These are phyloP conservation scores for Epicoccum sorghinum DNA, from an alignment of 2,329 filamentous ascomycete genomes.

Conservation along the genomic window DNA sequence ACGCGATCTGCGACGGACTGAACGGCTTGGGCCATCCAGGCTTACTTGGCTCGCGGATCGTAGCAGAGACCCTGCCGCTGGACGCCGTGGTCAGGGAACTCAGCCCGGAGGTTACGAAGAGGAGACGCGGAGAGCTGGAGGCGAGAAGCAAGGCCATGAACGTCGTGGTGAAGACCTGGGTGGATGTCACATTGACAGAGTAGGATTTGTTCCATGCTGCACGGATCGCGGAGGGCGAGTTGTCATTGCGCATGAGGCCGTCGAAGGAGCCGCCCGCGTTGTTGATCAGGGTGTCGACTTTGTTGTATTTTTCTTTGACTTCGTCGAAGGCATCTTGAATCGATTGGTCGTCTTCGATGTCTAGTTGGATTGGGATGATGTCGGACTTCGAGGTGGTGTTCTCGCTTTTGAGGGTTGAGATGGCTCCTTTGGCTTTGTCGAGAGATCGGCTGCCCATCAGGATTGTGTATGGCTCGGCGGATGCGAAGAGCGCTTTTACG, in stretches of 20 bases:
- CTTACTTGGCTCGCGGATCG: slow-evolving; percentile 3
- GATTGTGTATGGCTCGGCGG: slow-evolving; percentile 59
- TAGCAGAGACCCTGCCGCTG: not conserved
- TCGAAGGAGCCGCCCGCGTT: slow-evolving; percentile 55
- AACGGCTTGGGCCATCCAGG: slow-evolving; percentile 57
- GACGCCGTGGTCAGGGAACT: not conserved
- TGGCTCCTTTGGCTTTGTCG: slow-evolving; percentile 59
- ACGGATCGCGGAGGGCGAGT: slow-evolving; percentile 39
- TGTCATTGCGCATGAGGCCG: slow-evolving; percentile 28
- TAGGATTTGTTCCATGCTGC: slow-evolving; percentile 15
- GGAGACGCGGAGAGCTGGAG: not conserved
- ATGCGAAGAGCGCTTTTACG: slow-evolving; percentile 60
- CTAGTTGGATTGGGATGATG: slow-evolving; percentile 56
- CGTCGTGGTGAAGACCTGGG: not conserved
- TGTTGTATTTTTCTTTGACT: slow-evolving; percentile 35
- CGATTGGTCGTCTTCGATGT: slow-evolving; percentile 60
- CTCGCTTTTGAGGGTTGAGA: slow-evolving; percentile 50
- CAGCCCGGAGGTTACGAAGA: slow-evolving; percentile 5
- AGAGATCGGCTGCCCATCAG: slow-evolving; percentile 61
- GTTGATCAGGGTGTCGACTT: slow-evolving; percentile 49
- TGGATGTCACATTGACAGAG: slow-evolving; percentile 2
- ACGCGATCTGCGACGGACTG: slow-evolving; percentile 36
- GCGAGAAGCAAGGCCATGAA: slow-evolving; percentile 2
- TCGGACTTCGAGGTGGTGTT: slow-evolving; percentile 48
- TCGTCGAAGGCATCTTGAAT: slow-evolving; percentile 55